Base-by-base conservation (phyloP, 805 yeast genomes). In the Aciculoconidium aculeatum region DNA sequence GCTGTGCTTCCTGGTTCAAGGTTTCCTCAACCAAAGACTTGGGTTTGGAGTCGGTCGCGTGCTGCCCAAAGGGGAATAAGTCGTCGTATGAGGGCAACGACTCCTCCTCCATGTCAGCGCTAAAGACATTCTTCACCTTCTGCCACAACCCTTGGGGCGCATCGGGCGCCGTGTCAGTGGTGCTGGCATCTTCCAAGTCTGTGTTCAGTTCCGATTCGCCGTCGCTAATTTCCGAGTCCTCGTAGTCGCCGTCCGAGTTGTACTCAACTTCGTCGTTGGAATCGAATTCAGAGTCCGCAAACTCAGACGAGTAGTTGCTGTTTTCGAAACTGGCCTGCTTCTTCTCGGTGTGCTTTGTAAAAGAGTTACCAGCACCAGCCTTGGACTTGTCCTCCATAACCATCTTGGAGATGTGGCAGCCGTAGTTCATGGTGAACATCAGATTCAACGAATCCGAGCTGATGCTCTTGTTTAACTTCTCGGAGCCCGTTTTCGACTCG, bases 51-150 rank as follows among this genome's bases (percentile, higher is more conserved):
- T 26, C 26, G 30, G 25, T 27, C 2, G 40, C 35, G 2, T 46
- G 41, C 12, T 37, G 40, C 7, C 70, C 70, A 30, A 61, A 57
- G 18, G 92, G 94, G 63, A 75, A 82, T 22, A 82, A 63, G 36
- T 82, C 94, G 43, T 81, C 84, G 47, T 82, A 82, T 11, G 74
- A 67, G 3, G 94, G 94, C 40, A 82, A 65, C 5, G 46, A 49
- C 8, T 51, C 53, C 13, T 48, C 50, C 13, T 48, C 50, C 14
- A 41, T 51, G 21, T 55, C 61, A 17, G 54, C 51, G 27, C 55
- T 51, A 39, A 65, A 65, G 4, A 61, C 69, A 25, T 60, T 58
- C 42, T 62, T 64, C 30, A 65, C 61, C 39, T 54, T 59, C 30
- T 59, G 64, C 71, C 71, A 65, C 28, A 65, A 45, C 4, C 65